Percentiles rank a stretch among this genome's conserved stretches.
phyloP scores from a whole-genome alignment of 176 grass and related monocot species.

The Hordeum marinum region DNA sequence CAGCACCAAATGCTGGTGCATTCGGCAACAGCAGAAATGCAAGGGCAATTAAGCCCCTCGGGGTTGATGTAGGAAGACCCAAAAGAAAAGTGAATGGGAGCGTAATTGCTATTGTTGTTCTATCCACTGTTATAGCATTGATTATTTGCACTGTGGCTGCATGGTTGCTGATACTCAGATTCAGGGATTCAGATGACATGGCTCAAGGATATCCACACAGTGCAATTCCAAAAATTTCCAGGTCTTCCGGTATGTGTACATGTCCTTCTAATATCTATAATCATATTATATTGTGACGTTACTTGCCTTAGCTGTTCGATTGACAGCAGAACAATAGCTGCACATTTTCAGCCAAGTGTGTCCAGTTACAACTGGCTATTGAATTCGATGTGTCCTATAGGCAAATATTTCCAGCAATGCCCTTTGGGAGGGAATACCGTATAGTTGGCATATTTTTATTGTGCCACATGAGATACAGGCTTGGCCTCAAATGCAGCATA shows the following conservation, averaged over 20 bases:
- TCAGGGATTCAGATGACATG: constrained; percentile 36
- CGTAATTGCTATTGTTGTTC: constrained; percentile 58
- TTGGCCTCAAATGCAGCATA: not conserved
- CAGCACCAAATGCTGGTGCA: constrained; percentile 42
- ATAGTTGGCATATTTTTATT: not conserved
- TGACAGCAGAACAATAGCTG: not conserved
- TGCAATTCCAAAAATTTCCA: constrained; percentile 50
- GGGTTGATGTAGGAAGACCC: constrained; percentile 60
- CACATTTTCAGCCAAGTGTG: not conserved
- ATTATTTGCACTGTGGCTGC: constrained; percentile 57
- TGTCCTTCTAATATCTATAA: not conserved
- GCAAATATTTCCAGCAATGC: not conserved
- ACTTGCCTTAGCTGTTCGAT: constrained; percentile 4
- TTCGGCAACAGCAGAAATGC: constrained; percentile 61
- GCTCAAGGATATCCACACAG: constrained; percentile 45
- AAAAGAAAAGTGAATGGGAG: constrained; percentile 58
- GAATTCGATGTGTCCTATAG: not conserved
- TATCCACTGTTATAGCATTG: constrained; percentile 71
- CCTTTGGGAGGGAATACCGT: not conserved
- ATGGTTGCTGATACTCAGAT: constrained; percentile 63
- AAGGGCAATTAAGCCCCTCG: constrained; percentile 78
- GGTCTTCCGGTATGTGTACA: constrained; percentile 71
- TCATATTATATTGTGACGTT: not conserved
- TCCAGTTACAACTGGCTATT: constrained; percentile 4
- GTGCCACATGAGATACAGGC: not conserved